Evolutionary conservation across 257 asterid genomes (phyloP).

Genomic region (Ilex aquifolium): DNA sequence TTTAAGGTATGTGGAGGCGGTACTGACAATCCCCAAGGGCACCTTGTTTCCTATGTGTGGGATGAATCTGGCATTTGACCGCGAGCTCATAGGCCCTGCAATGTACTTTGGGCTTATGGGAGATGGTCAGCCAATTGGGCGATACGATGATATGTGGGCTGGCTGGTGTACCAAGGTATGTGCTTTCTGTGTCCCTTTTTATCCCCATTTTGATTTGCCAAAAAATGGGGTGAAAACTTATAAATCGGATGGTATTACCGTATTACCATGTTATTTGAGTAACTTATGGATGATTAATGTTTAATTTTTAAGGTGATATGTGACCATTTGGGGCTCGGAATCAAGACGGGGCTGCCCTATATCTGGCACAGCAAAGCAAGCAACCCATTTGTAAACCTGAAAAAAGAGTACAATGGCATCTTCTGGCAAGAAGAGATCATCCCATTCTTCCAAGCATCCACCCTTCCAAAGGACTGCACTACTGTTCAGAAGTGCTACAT

Average conservation of each 20-base stretch:
- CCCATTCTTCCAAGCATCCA: conserved; percentile 69
- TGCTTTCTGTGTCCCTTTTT: not conserved
- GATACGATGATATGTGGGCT: conserved; percentile 98
- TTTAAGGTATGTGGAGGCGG: conserved; percentile 68
- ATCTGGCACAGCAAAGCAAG: conserved; percentile 97
- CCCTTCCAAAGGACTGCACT: conserved; percentile 62
- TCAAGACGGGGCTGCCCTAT: conserved; percentile 85
- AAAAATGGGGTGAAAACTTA: no score
- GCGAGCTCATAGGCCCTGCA: conserved; percentile 90
- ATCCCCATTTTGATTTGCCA: no score
- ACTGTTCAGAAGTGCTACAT: conserved; percentile 75
- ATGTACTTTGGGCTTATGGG: conserved; percentile 97
- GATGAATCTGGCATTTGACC: conserved; percentile 81
- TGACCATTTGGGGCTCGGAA: conserved; percentile 80
- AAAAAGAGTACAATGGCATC: conserved; percentile 83
- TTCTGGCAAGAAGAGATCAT: conserved; percentile 96
- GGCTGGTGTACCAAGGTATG: conserved; percentile 89
- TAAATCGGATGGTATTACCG: no score
- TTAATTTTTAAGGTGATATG: conserved; percentile 54
- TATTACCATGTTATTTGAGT: no score
- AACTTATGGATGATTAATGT: no score
- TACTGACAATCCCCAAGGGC: conserved; percentile 90
- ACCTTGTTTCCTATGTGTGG: conserved; percentile 96
- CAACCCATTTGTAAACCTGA: conserved; percentile 81
- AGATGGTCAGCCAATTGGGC: conserved; percentile 94